Conservation (phyloP, 768 basidiomycete genomes). For the Lanmaoa pseudosensibilis region DNA sequence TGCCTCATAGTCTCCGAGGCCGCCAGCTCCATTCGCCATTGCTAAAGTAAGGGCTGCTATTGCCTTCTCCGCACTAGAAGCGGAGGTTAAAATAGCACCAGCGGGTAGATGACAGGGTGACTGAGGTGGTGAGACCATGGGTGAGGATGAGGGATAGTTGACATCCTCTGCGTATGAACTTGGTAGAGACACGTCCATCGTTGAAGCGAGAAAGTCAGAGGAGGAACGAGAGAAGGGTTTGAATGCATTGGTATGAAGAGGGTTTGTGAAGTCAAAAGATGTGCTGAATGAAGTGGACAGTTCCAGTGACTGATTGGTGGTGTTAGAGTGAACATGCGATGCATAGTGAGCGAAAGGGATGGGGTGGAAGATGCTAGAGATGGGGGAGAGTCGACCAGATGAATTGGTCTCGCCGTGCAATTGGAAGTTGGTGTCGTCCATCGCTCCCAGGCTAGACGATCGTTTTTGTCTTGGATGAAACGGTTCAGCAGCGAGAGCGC, state of each 20-base stretch:
- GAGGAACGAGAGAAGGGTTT: slow-evolving; percentile 21
- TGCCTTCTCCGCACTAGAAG: slow-evolving; percentile 57
- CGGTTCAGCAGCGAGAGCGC: slow-evolving; percentile 24
- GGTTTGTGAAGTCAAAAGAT: slow-evolving; percentile 26
- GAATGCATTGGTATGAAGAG: slow-evolving; percentile 30
- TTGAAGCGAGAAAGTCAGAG: slow-evolving; percentile 15
- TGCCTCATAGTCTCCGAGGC: slow-evolving; percentile 56
- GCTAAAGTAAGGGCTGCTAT: slow-evolving; percentile 59
- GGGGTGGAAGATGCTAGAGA: slow-evolving; percentile 21
- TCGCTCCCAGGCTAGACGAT: slow-evolving; percentile 45
- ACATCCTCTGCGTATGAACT: slow-evolving; percentile 2
- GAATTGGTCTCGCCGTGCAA: slow-evolving; percentile 8
- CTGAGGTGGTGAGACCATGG: slow-evolving; percentile 11
- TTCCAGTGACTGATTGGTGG: slow-evolving; percentile 14
- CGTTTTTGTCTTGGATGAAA: slow-evolving; percentile 38
- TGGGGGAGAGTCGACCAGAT: slow-evolving; percentile 26
- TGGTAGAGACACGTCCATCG: slow-evolving; percentile 6
- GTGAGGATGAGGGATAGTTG: slow-evolving; percentile 9
- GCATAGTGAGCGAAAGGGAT: slow-evolving; percentile 10
- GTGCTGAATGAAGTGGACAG: slow-evolving; percentile 24
- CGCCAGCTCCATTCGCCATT: slow-evolving; percentile 63
- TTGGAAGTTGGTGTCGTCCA: slow-evolving; percentile 38
- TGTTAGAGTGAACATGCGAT: slow-evolving; percentile 15
- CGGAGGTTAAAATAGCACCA: slow-evolving; percentile 17
- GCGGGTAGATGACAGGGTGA: slow-evolving; percentile 12